A percentile compares a stretch with the other conserved stretches of the same genome.
Evolutionary conservation across 2,329 filamentous ascomycete species (phyloP).

Genomic region (Microdochium nivale): DNA sequence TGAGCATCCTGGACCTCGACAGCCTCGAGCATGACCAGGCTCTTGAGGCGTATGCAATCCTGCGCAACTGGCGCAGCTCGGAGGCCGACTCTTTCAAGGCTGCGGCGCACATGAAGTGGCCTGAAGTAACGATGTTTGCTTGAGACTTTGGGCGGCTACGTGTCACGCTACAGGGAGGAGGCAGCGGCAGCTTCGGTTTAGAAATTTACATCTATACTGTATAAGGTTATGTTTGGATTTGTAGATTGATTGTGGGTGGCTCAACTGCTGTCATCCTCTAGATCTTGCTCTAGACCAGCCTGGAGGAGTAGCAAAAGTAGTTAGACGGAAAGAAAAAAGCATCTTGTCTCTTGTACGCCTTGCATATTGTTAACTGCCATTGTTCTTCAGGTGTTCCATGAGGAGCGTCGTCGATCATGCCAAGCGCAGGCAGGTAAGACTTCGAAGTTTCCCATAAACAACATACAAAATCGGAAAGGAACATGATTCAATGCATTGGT

Average conservation of each 20-base stretch:
- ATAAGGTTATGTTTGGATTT: no score
- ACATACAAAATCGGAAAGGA: no score
- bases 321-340: conserved; percentile 1
- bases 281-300: background rate
- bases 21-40: conserved; percentile 40
- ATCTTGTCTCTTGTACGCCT: background rate
- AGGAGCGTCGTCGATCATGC: no score
- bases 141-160: conserved; percentile 8
- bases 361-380: background rate
- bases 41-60: conserved; percentile 26
- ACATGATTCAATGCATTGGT: no score
- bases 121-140: conserved; percentile 37
- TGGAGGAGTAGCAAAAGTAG: background rate
- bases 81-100: conserved; percentile 39
- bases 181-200: no score
- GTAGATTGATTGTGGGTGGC: no score
- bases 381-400: background rate
- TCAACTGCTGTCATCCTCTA: background rate
- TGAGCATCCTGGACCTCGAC: conserved; percentile 39
- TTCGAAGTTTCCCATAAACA: no score
- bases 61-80: conserved; percentile 40
- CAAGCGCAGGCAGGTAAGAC: no score
- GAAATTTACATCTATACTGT: background rate
- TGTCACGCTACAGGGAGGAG: no score
- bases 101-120: conserved; percentile 40